Conservation (phyloP, 768 basidiomycete genomes). For the Neoboletus subvelutipes region DNA sequence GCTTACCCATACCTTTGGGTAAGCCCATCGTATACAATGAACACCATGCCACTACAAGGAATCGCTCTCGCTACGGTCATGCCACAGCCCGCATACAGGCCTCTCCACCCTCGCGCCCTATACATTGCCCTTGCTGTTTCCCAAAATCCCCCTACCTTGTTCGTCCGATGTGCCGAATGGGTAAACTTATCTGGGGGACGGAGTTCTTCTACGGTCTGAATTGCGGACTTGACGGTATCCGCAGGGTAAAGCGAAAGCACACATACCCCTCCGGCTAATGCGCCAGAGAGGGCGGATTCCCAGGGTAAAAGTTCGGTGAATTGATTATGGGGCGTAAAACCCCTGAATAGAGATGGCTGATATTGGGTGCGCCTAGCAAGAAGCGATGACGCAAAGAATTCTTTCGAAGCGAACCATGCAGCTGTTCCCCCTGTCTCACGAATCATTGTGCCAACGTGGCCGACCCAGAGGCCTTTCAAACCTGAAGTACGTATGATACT, state of each 20-base stretch:
- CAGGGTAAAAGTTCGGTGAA: constrained; percentile 41
- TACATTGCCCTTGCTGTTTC: constrained; percentile 71
- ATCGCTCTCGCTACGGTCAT: constrained; percentile 80
- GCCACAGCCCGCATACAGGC: constrained; percentile 86
- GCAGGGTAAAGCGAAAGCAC: constrained; percentile 86
- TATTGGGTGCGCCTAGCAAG: constrained; percentile 43
- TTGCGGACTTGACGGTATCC: constrained; percentile 86
- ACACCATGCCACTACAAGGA: constrained; percentile 87
- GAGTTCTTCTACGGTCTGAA: constrained; percentile 87
- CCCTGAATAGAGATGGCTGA: constrained; percentile 3
- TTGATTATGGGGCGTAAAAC: not conserved
- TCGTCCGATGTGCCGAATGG: constrained; percentile 15
- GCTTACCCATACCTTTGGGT: constrained; percentile 41
- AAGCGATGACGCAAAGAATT: constrained; percentile 65
- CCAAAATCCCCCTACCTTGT: constrained; percentile 45
- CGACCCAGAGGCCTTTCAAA: constrained; percentile 76
- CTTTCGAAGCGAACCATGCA: constrained; percentile 88
- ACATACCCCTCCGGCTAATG: constrained; percentile 75
- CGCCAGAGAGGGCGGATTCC: constrained; percentile 80
- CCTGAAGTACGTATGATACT: constrained; percentile 48
- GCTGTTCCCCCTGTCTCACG: constrained; percentile 85
- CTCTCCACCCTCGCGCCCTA: constrained; percentile 65
- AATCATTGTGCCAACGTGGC: constrained; percentile 83
- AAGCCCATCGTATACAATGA: constrained; percentile 52
- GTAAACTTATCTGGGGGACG: constrained; percentile 39